phyloP scores from a whole-genome alignment of 306 rosid genomes.

The Sicyos baderoa region DNA sequence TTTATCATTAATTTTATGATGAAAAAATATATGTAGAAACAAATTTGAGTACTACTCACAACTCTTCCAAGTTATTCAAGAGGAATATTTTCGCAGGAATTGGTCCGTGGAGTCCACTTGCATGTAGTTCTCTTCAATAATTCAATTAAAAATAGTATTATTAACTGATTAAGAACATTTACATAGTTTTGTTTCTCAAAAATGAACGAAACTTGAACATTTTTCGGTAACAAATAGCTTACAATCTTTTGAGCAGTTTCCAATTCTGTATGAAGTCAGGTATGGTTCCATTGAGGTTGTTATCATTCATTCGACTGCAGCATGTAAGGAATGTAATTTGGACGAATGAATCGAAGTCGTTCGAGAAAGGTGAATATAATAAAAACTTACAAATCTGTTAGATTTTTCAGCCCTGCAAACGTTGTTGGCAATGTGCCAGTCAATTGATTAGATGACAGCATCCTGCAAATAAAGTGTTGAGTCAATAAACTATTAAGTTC shows the following conservation, averaged over 20 bases:
- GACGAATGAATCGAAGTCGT: constrained; percentile 6
- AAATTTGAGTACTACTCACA: constrained; percentile 44
- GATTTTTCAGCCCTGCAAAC: constrained; percentile 40
- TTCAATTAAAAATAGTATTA: constrained; percentile 25
- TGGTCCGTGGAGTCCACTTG: constrained; percentile 84
- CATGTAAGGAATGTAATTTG: constrained; percentile 19
- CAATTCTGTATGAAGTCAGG: constrained; percentile 70
- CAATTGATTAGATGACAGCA: constrained; percentile 64
- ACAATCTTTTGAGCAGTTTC: constrained; percentile 58
- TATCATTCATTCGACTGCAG: constrained; percentile 78
- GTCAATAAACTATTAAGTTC: constrained; percentile 17
- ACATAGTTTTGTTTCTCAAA: not conserved
- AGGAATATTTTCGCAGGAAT: constrained; percentile 58
- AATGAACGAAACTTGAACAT: constrained; percentile 14
- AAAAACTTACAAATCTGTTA: constrained; percentile 55
- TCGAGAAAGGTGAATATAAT: constrained; percentile 10
- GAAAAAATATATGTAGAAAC: constrained; percentile 1
- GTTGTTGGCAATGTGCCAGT: constrained; percentile 55
- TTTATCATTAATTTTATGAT: not conserved
- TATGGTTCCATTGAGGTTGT: constrained; percentile 53
- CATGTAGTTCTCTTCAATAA: constrained; percentile 65
- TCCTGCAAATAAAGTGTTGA: constrained; percentile 34
- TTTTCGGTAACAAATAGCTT: constrained; percentile 30
- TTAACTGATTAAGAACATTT: not conserved
- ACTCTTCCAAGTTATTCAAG: constrained; percentile 36